A percentile compares a stretch with the other conserved stretches of the same genome.
Conservation (phyloP, 208 protist genomes). For the Tritrichomonas foetus region DNA sequence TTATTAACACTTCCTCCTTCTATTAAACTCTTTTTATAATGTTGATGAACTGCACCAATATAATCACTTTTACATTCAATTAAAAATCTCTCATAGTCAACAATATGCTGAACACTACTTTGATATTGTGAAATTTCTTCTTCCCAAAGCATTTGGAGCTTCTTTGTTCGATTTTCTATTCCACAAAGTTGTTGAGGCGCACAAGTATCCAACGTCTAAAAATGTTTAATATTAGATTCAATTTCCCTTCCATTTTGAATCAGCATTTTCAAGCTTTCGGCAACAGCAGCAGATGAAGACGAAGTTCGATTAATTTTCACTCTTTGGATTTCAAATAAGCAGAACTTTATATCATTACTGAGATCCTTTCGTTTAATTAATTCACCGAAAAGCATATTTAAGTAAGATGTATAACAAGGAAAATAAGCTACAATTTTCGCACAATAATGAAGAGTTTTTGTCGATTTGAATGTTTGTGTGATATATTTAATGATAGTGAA, state of each 20-base stretch:
- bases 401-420: background rate
- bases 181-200: no score
- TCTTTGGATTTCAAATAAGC: background rate
- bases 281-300: background rate
- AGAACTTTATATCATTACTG: background rate
- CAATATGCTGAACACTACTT: background rate
- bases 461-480: background rate
- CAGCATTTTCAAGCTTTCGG: background rate
- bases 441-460: background rate
- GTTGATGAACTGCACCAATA: background rate
- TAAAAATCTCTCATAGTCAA: background rate
- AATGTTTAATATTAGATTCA: background rate
- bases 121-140: background rate
- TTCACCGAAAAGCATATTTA: background rate
- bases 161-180: no score
- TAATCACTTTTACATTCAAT: background rate
- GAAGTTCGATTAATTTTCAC: background rate
- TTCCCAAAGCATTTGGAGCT: background rate
- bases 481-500: background rate
- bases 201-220: background rate
- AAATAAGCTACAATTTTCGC: background rate
- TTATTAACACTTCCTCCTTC: background rate
- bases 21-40: background rate
- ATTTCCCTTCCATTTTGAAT: background rate
- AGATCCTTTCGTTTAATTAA: background rate